Percentiles rank a stretch among this genome's conserved stretches.
Conservation (phyloP, 148 eudicot species). For the Chenopodium berlandieri region DNA sequence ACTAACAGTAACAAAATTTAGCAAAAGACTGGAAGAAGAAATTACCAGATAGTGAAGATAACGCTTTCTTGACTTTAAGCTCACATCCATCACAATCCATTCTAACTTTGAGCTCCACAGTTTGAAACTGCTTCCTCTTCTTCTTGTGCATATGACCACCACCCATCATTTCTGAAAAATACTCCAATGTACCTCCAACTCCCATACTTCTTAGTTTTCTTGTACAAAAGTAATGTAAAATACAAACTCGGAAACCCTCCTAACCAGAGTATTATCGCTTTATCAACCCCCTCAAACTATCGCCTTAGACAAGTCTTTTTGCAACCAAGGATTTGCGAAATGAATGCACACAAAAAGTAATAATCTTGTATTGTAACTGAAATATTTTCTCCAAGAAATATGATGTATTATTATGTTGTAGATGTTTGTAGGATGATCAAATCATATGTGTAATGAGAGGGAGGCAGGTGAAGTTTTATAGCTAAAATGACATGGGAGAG, state of each 20-base stretch:
- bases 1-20: not conserved
- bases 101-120: constrained; percentile 81
- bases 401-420: not conserved
- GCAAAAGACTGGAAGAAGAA: not conserved
- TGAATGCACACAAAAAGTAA: not conserved
- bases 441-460: constrained; percentile 8
- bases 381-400: not conserved
- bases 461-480: constrained; percentile 26
- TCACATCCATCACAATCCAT: constrained; percentile 95
- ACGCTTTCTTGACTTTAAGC: constrained; percentile 70
- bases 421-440: not conserved
- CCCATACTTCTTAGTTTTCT: constrained; percentile 42
- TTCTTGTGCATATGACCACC: constrained; percentile 46
- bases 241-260: not conserved
- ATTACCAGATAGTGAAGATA: constrained; percentile 63
- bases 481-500: not conserved
- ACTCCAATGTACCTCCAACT: constrained; percentile 65
- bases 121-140: constrained; percentile 68
- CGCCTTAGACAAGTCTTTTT: not conserved
- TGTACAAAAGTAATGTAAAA: too few species aligned
- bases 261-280: too few species aligned
- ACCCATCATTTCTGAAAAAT: constrained; percentile 63
- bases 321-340: not conserved
- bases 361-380: not conserved
- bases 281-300: not conserved